These are phyloP conservation scores for Blastobotrys muscicola DNA, from an alignment of 805 yeast species.

Conservation along the genomic window DNA sequence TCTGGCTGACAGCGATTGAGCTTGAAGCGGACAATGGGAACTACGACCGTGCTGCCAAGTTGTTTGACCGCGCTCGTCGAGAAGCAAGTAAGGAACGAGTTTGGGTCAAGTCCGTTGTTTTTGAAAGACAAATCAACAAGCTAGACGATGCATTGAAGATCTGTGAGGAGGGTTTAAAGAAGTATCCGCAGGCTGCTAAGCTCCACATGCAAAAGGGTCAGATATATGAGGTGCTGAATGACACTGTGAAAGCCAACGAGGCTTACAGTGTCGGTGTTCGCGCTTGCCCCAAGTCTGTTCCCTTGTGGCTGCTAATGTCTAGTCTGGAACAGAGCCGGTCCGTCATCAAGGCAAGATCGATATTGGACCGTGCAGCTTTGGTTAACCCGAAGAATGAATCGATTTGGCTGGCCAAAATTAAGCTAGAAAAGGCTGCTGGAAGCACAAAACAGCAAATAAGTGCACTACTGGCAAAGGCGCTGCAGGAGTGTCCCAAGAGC, in stretches of 20 bases:
- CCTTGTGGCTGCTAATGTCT: constrained; percentile 50
- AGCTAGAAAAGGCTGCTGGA: constrained; percentile 44
- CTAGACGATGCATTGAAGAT: constrained; percentile 32
- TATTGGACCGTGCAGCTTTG: constrained; percentile 56
- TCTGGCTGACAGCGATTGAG: constrained; percentile 69
- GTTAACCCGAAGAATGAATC: constrained; percentile 39
- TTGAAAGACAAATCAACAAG: constrained; percentile 35
- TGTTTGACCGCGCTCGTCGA: constrained; percentile 34
- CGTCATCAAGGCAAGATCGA: constrained; percentile 57
- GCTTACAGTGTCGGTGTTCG: constrained; percentile 41
- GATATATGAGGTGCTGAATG: constrained; percentile 30
- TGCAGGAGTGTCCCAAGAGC: constrained; percentile 48
- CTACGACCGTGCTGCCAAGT: constrained; percentile 27
- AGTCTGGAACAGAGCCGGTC: constrained; percentile 35
- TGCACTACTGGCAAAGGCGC: constrained; percentile 46
- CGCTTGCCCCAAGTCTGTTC: constrained; percentile 33
- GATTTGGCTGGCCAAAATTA: constrained; percentile 51
- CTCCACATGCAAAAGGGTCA: constrained; percentile 59
- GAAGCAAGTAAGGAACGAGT: constrained; percentile 38
- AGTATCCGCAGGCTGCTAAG: constrained; percentile 42
- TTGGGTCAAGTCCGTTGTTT: constrained; percentile 52
- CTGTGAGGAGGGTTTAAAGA: constrained; percentile 37
- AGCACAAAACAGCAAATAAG: constrained; percentile 42
- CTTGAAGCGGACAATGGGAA: constrained; percentile 41
- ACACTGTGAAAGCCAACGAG: constrained; percentile 37